Evolutionary conservation across 2,329 filamentous ascomycete genomes (phyloP), one percentile per base, ranked within the genome.

Genomic region (Calonectria leucothoes): DNA sequence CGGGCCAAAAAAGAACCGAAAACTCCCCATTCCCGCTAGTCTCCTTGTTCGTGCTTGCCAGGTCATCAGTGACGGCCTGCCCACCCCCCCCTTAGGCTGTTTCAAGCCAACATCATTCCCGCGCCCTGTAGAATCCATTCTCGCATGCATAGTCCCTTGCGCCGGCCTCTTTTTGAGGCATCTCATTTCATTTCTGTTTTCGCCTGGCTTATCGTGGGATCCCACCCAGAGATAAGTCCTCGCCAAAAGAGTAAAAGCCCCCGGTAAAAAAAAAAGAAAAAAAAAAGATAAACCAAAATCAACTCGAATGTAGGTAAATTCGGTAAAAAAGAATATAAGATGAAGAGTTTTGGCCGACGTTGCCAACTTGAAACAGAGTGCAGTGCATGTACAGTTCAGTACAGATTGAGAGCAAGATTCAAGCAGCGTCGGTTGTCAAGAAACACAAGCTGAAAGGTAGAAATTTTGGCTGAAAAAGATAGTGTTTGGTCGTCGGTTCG

Each of bases 11-110:
- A 69, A 49, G 11, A 70, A 68, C 35, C 14, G 57, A 79, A 74
- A 72, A 74, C 69, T 73, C 72, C 76, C 45, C 55, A 69, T 77
- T 74, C 76, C 76, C 72, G 78, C 77, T 77, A 77, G 73, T 64
- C 33, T 29, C 48, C 66, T 42, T 61, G 42, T 25, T 74, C 49
- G 75, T 72, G 52, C 31, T 77, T 72, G 72, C 65, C 72, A 59
- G 70, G 55, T 72, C 76, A 72, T 77, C 55, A 69, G 23, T 65
- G 68, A 69, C 70, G 39, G 49, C 64, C 66, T 61, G 33, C 37
- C 59, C 61, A 23, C 49, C 15, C 42, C 12, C 27, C 20, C 52
- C 12, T 17, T 59, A 31, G 11, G 35, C 45, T 69, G 39, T 49
- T 27, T 42, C 25, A 27, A n/a, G 29, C 37, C 51, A 65, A 35